Base-by-base conservation (phyloP, 306 rosid genomes). In the Begonia loranthoides region DNA sequence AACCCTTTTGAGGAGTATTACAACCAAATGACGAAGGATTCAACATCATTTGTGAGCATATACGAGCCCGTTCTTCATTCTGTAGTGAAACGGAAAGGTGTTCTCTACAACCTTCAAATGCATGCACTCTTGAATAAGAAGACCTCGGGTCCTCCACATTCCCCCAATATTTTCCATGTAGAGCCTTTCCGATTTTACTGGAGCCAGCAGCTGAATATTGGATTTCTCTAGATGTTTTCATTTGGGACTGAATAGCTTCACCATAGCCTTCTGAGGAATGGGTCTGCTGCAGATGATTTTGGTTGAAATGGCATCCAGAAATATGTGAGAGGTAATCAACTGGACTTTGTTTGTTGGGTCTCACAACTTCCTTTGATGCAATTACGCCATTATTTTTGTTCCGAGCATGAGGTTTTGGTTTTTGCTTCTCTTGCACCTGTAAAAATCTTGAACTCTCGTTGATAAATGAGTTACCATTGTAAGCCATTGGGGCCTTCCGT, bases 31-130 rank as follows among this genome's bases (percentile, higher is more conserved):
- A 70, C 41, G 54, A 50, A 17, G 64, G 82, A 54, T 60, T 71
- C n/a, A 82, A 49, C 22, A 60, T 44, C 75, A 62, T 45, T 55
- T 87, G 59, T 72, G 81, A 63, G 89, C 94, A 80, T 48, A 76
- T 59, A 57, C 59, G 78, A 68, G 87, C 73, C 66, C 77, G 76
- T 56, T 76, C 87, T 65, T 67, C 80, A 65, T 64, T 70, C 45
- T 67, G 59, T 45, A 52, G 79, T 39, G 82, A 57, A 73, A 74
- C 75, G 51, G 75, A 70, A 59, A 52, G 80, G 59, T 77, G 79
- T 9, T 67, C 47, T 59, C 79, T 66, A 65, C 84, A 81, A 56
- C 77, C 71, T 60, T 84, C 82, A n/a, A 64, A 64, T 34, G 55
- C 61, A 52, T 64, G 87, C 62, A 52, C 62, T 55, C 69, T 58